These are phyloP conservation scores for Komagataella pseudopastoris DNA, from an alignment of 805 yeast species.

Conservation along the genomic window DNA sequence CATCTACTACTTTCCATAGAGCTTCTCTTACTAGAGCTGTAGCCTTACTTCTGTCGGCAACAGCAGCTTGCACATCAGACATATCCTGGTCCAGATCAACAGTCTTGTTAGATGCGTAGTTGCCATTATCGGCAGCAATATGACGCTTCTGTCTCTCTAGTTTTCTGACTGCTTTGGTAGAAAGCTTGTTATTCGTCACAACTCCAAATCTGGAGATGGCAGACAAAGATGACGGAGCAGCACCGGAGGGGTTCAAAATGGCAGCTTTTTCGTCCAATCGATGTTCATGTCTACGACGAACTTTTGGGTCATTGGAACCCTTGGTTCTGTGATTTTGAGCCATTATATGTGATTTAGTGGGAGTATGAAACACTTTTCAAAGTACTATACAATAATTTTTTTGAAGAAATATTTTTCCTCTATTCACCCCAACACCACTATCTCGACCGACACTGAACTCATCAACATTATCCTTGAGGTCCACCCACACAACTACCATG, in stretches of 20 bases:
- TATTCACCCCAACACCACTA: neutral
- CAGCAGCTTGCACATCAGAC: constrained; percentile 8
- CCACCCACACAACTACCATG: neutral
- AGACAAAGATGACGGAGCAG: neutral
- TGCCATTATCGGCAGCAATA: constrained; percentile 34
- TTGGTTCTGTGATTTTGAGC: neutral
- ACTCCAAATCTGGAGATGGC: constrained; percentile 5
- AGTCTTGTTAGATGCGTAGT: constrained; percentile 25
- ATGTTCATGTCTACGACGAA: neutral
- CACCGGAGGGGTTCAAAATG: neutral
- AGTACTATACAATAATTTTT: neutral
- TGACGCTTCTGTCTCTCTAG: constrained; percentile 70
- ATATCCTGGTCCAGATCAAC: constrained; percentile 22
- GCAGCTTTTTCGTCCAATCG: neutral
- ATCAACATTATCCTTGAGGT: neutral
- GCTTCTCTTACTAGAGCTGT: constrained; percentile 42
- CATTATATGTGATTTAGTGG: neutral
- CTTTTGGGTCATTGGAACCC: neutral
- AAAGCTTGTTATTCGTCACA: constrained; percentile 44
- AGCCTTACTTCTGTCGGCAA: constrained; percentile 18
- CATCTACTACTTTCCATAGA: constrained; percentile 61
- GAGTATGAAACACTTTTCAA: neutral
- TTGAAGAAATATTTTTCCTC: neutral
- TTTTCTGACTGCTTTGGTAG: constrained; percentile 70
- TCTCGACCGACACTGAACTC: neutral